Evolutionary conservation across 805 yeast species (phyloP), one percentile per base, ranked within the genome.

Genomic region (Metschnikowia drakensbergensis): DNA sequence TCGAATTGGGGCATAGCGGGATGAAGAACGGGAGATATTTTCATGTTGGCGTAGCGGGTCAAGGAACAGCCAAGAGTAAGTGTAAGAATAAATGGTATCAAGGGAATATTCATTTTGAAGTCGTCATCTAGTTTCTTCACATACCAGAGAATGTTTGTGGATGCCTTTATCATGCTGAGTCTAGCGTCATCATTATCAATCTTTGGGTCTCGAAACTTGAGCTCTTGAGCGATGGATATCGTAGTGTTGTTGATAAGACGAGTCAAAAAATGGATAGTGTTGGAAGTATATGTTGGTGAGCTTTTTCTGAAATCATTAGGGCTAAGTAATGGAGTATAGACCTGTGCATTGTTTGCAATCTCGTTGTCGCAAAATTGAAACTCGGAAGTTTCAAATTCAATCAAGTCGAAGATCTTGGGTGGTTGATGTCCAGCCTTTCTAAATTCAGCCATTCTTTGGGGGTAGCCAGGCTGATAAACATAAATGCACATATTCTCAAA

Each of bases 401-500:
- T 68, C 9, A 52, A 40, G 50, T 65, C 53, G 42, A 64, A 63
- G 32, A 47, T 36, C 34, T 53, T 51, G 44, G 57, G 54, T 9
- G 45, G 31, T 11, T 26, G 25, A 22, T 17, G 26, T 17, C 45
- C 45, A 26, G 31, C 23, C 7, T 31, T 13, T 9, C 27, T 26
- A n/a, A 40, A n/a, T 8, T 25, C 43, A 3, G 45, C 37, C 11
- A 27, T 27, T 26, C 32, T 23, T 8, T 6, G 30, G 17, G 37
- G 45, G 26, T 42, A 42, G 9, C 65, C 54, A n/a, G 45, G 44
- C 26, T 46, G 49, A 37, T 45, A 71, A 46, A 68, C 56, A 36
- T 64, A 59, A 34, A 52, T 58, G 26, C 71, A 56, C 44, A 72
- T 74, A 35, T 62, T 57, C 49, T 72, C 77, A 41, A 71, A 57